Base-by-base conservation (phyloP, 164 flowering plant species). In the Tinospora cordifolia region DNA sequence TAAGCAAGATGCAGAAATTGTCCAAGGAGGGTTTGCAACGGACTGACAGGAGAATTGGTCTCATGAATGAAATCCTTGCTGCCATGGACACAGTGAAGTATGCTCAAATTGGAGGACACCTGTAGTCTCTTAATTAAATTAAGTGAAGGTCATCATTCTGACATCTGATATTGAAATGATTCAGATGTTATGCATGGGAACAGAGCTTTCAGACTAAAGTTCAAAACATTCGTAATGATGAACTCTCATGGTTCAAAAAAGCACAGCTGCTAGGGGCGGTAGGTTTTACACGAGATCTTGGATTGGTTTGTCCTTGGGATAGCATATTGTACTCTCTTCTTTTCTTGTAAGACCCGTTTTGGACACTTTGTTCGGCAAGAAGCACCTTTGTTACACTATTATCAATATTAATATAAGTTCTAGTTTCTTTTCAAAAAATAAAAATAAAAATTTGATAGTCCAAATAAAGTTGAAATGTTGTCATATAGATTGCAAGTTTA, bases 31-130 rank as follows among this genome's bases (percentile, higher is more conserved):
- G 98, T 22, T 81, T 95, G 79, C 98, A 86, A 67, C 93, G 94
- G 24, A 95, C 97, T 46, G 99, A 95, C 87, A 92, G 86, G 85
- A 82, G 99, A 82, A 91, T 95, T 69, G 97, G 98, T 54, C 91
- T 95, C 71, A 91, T 92, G 97, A 95, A 92, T 83, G 99, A 95
- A 80, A 82, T 95, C 71, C 84, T 95, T 80, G 94, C 99, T 78
- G 97, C 99, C 54, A 92, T 95, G 99, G 99, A 95, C 72, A 87
- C 93, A 71, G 97, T 95, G 69, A 95, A 95, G 99, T 95, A 91
- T 67, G 88, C 63, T 69, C 60, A 27, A 51, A 54, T 17, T 67
- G 38, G 59, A 62, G 14, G 25, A 9, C 9, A 54, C 60, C 17
- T 62, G 22, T 67, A 12, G 1, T 58, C 22, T 60, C 59, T 46